Evolutionary conservation across 805 yeast species (phyloP).

Genomic region (Teunomyces lycoperdinae): DNA sequence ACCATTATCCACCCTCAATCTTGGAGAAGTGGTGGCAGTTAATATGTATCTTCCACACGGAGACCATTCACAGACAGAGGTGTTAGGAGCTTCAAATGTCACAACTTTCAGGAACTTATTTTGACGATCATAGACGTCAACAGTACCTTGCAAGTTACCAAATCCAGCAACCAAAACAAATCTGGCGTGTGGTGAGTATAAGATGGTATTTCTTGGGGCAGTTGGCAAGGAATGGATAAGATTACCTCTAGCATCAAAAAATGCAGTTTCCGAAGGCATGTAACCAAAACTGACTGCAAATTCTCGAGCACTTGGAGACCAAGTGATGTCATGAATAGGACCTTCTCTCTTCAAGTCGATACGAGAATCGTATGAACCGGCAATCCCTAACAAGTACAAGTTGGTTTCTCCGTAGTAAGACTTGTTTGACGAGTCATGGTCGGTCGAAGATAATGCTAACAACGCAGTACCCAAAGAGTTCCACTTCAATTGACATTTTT

Average conservation of each 20-base stretch:
- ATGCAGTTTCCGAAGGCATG: constrained; percentile 95
- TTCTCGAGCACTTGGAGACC: constrained; percentile 96
- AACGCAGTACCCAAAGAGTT: constrained; percentile 91
- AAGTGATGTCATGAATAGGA: constrained; percentile 94
- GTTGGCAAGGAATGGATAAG: constrained; percentile 78
- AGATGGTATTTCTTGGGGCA: constrained; percentile 83
- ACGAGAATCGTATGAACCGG: constrained; percentile 87
- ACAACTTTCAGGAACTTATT: constrained; percentile 77
- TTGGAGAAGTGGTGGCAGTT: constrained; percentile 96
- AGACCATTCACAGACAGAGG: constrained; percentile 96
- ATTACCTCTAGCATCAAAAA: constrained; percentile 93
- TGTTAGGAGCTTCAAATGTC: constrained; percentile 86
- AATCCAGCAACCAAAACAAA: constrained; percentile 93
- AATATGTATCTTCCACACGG: constrained; percentile 93
- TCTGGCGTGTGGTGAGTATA: constrained; percentile 92
- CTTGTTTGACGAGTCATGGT: constrained; percentile 90
- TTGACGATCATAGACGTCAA: constrained; percentile 91
- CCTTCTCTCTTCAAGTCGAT: constrained; percentile 88
- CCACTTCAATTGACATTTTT: constrained; percentile 90
- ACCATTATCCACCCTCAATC: constrained; percentile 95
- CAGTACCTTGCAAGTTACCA: constrained; percentile 96
- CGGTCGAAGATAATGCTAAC: constrained; percentile 90
- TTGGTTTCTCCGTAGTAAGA: constrained; percentile 97
- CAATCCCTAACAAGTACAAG: constrained; percentile 83
- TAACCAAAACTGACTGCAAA: constrained; percentile 96